These are phyloP conservation scores for Nakaseomyces kungkrabaensis DNA, from an alignment of 1,139 yeast species.

Conservation along the genomic window DNA sequence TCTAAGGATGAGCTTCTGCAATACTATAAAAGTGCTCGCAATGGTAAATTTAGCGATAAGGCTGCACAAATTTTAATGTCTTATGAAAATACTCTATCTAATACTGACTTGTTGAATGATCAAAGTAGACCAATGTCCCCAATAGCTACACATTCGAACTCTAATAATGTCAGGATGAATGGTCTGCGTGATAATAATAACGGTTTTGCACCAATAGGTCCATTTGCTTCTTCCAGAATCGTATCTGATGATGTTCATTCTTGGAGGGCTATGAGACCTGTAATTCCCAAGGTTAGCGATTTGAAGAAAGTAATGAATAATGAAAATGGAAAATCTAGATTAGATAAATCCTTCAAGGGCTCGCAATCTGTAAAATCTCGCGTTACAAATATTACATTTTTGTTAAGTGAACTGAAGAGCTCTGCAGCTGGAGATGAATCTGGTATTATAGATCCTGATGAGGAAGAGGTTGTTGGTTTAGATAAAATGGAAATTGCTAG, in stretches of 20 bases:
- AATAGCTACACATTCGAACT: neutral
- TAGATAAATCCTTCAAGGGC: constrained; percentile 15
- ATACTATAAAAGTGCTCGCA: constrained; percentile 24
- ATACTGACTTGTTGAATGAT: constrained; percentile 18
- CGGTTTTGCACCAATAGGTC: neutral
- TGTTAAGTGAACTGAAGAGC: constrained; percentile 25
- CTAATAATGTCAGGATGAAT: neutral
- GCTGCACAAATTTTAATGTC: constrained; percentile 24
- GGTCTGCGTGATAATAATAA: neutral
- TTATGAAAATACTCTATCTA: constrained; percentile 13
- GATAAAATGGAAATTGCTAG: constrained; percentile 25
- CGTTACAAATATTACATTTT: constrained; percentile 29
- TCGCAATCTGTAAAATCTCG: constrained; percentile 30
- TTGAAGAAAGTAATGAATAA: constrained; percentile 19
- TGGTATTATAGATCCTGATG: constrained; percentile 28
- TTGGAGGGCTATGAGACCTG: constrained; percentile 17
- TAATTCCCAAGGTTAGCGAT: constrained; percentile 24
- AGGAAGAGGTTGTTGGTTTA: constrained; percentile 27
- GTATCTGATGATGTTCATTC: constrained; percentile 19
- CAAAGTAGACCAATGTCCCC: neutral
- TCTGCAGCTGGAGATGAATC: constrained; percentile 15
- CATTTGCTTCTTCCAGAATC: constrained; percentile 5
- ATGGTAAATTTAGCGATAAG: constrained; percentile 22
- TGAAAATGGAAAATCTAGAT: constrained; percentile 4
- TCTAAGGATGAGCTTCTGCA: constrained; percentile 23